Evolutionary conservation across 371 early-diverging fungal species (phyloP), one percentile per base, ranked within the genome.

Genomic region (Rhizomucor pusillus): DNA sequence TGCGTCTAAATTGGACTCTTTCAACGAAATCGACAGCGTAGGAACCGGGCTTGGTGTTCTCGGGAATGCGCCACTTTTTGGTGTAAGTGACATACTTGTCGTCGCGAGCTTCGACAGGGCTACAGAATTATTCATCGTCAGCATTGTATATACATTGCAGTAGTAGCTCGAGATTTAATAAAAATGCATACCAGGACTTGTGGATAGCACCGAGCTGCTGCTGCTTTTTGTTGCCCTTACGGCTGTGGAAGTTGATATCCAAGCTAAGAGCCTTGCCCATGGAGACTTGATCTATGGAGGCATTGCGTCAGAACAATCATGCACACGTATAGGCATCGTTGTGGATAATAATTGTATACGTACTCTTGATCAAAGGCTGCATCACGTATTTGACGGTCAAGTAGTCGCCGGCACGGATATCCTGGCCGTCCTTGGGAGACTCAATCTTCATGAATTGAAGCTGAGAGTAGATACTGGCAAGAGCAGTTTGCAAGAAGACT

Each of bases 1-100:
- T 59, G 43, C 73, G 63, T 56, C 75, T 71, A 47, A 71, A 58
- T 48, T 74, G 71, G 24, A 68, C 66, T 19, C 43, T 24, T 53
- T 73, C 70, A 20, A 58, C 56, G 47, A 74, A 74, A 35, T 76
- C 73, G 47, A 76, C 48, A 13, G 80, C 80, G 52, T 82, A 82
- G 18, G 79, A 75, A 41, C 82, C 82, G 34, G 82, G 77, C 48
- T 74, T 68, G 49, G 71, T 72, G 25, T 73, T 56, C 10, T 64
- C 62, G 43, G 82, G 82, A 35, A 82, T 63, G 3, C 71, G 79
- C 79, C 80, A 82, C n/a, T 50, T 36, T 47, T 63, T 67, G 50
- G 58, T 67, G 47, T 75, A 66, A 13, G 73, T 72, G 20, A 67
- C 63, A 41, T 62, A 72, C 52, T 69, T 63, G 47, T 54, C 35